These are phyloP conservation scores for Penicillium simplicissimum DNA, from an alignment of 495 filamentous ascomycete species.

Conservation along the genomic window DNA sequence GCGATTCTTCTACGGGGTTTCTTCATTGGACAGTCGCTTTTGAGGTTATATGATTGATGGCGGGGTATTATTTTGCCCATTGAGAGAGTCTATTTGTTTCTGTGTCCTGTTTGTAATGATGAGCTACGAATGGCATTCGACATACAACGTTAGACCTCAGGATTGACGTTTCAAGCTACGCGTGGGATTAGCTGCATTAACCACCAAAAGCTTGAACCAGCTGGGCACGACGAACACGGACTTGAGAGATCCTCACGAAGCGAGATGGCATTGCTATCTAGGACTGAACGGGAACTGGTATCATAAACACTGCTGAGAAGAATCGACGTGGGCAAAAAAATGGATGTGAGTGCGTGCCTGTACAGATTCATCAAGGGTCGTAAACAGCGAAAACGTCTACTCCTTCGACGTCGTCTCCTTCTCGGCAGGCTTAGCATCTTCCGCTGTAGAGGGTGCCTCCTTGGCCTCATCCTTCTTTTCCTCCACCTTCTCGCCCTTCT, in stretches of 20 bases:
- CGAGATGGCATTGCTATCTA: not conserved
- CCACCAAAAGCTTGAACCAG: not conserved
- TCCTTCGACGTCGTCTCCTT: conserved; percentile 32
- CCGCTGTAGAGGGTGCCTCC: conserved; percentile 22
- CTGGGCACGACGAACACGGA: not conserved
- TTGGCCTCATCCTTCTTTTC: conserved; percentile 10
- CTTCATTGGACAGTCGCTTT: conserved; percentile 5
- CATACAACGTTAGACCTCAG: not conserved
- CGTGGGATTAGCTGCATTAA: not conserved
- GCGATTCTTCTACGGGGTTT: not conserved
- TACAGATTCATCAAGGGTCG: conserved; percentile 23
- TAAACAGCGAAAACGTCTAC: conserved; percentile 13
- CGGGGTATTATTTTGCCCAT: conserved; percentile 1
- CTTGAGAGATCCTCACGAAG: not conserved
- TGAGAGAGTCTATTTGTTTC: not conserved
- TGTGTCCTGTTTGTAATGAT: conserved; percentile 21
- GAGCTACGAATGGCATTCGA: conserved; percentile 30
- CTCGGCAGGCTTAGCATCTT: conserved; percentile 29
- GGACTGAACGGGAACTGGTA: conserved; percentile 17
- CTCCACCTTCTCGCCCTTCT: conserved; percentile 11
- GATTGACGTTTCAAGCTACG: no score
- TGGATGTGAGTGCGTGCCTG: conserved; percentile 8
- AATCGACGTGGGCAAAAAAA: conserved; percentile 9
- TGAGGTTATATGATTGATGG: not conserved
- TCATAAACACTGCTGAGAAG: conserved; percentile 19